Evolutionary conservation across 2,329 filamentous ascomycete species (phyloP), one percentile per base, ranked within the genome.

Genomic region (Microdochium nivale): DNA sequence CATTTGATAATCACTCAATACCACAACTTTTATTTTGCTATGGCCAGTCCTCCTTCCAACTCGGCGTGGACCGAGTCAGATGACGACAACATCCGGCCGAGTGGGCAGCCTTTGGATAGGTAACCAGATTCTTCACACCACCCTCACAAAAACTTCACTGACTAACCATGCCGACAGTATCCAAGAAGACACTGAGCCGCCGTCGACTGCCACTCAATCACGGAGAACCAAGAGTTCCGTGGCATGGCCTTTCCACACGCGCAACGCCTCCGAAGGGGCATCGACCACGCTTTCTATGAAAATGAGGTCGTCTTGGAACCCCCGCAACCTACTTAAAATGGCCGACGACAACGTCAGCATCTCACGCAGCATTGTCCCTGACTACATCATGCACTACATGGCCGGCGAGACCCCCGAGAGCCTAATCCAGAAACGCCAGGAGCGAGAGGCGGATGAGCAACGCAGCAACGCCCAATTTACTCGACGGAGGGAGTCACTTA

Each of bases 341-440:
- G 46, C 60, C 11, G 62, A 63, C 33, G 64, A 67, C 44, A 56
- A 62, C 3, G 59, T 57, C 23, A 67, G 63, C 52, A 65, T 72
- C 25, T 68, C 72, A 52, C 67, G 66, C 51, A 71, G 73, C 51
- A 68, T 79, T 30, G 70, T 80, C 16, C 77, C 77, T 9, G 77
- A 80, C 62, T 80, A 80, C 56, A 73, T 80, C 40, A 68, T 77
- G 55, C 75, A 78, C 61, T 80, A 75, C 59, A 68, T 80, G 54
- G 72, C 76, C 40, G 77, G 77, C 47, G 77, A 80, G 62, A 80
- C 77, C 2, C 76, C 77, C 14, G 76, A 79, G 60, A 72, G 70
- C 27, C 59, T 80, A 21, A 76, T 76, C 5, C 65, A 66, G 52
- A 72, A 74, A 57, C 70, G 71, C 54, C 66, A 68, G 53, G 67